A percentile compares a stretch with the other conserved stretches of the same genome.
Evolutionary conservation across 768 basidiomycete genomes (phyloP).

Genomic region (Cystofilobasidium macerans): DNA sequence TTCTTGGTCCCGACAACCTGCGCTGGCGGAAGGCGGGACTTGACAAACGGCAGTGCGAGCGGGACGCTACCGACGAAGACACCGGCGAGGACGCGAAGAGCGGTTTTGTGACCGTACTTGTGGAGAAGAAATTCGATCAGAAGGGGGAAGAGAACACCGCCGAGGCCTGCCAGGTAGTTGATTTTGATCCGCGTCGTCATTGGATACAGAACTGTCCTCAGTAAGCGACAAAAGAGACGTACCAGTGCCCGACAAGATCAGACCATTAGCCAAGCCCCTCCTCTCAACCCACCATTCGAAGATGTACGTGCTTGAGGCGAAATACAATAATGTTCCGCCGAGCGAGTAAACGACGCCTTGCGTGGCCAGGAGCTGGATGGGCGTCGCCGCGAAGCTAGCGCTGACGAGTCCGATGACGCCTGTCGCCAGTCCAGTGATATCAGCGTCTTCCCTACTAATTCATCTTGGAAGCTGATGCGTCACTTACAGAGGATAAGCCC

Average conservation of each 20-base stretch:
- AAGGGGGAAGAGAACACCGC: conserved; percentile 3
- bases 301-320: not conserved
- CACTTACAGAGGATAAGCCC: not conserved
- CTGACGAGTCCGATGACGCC: not conserved
- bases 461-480: no score
- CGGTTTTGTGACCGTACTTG: not conserved
- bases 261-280: not conserved
- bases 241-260: not conserved
- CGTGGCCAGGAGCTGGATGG: not conserved
- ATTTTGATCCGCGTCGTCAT: not conserved
- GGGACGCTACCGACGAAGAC: not conserved
- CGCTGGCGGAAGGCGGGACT: not conserved
- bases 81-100: conserved; percentile 3
- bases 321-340: not conserved
- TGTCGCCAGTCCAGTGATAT: no score
- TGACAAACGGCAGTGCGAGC: not conserved
- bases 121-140: not conserved
- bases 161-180: no score
- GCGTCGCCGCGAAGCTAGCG: conserved; percentile 1
- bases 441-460: no score
- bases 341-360: not conserved
- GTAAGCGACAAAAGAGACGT: not conserved
- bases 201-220: not conserved
- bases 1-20: not conserved
- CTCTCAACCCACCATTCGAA: not conserved